phyloP scores from a whole-genome alignment of 2,329 filamentous ascomycete genomes.

The Orbilia javanica region DNA sequence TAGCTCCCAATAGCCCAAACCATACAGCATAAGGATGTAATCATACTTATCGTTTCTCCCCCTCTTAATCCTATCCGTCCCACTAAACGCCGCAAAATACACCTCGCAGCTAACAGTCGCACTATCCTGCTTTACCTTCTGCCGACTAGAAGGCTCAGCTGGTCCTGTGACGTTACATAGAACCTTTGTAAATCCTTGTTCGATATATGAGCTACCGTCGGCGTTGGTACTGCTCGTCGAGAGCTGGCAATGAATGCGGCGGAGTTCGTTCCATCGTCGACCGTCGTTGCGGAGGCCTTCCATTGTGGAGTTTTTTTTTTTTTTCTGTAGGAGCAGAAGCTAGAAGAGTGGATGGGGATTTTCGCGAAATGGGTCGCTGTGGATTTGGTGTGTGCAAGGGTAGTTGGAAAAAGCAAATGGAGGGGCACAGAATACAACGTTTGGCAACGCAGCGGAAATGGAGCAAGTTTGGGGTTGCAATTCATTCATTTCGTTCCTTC shows the following conservation, averaged over 20 bases:
- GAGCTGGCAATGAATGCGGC: constrained; percentile 87
- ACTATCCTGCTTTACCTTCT: constrained; percentile 68
- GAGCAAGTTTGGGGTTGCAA: too few relatives aligned
- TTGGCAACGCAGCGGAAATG: too few relatives aligned
- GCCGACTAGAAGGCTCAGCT: constrained; percentile 73
- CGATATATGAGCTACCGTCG: constrained; percentile 91
- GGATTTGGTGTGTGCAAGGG: not conserved
- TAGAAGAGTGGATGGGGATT: constrained; percentile 23
- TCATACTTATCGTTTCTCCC: constrained; percentile 82
- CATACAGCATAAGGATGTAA: constrained; percentile 9
- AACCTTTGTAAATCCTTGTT: constrained; percentile 97
- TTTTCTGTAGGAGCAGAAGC: too few relatives aligned
- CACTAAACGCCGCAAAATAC: constrained; percentile 86
- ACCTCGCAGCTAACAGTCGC: constrained; percentile 84
- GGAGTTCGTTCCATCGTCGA: constrained; percentile 96
- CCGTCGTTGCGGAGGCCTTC: constrained; percentile 70
- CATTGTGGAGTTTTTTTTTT: constrained; percentile 50
- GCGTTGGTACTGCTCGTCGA: constrained; percentile 86
- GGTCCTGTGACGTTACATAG: constrained; percentile 93
- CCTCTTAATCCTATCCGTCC: constrained; percentile 83
- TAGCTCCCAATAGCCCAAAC: not conserved
- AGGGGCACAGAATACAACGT: not conserved
- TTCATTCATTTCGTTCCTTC: not conserved
- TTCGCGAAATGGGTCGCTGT: not conserved
- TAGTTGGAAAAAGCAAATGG: not conserved